Conservation (phyloP, 2,329 filamentous ascomycete genomes). For the Paecilomyces formosus region DNA sequence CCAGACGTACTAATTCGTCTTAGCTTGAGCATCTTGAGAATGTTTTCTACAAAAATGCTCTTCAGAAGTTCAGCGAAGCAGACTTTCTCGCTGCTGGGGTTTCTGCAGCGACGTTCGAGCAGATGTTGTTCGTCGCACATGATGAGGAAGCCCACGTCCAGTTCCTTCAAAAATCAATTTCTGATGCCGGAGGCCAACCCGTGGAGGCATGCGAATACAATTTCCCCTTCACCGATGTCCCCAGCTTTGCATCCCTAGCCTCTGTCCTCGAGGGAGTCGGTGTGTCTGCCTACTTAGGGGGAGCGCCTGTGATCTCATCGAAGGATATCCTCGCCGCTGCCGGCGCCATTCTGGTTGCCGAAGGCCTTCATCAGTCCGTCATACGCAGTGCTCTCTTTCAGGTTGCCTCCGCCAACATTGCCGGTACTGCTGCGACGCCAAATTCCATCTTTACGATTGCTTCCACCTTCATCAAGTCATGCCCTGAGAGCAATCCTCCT, state of each 20-base stretch:
- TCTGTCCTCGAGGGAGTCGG: slow-evolving; percentile 52
- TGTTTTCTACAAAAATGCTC: slow-evolving; percentile 54
- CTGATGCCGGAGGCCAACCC: slow-evolving; percentile 41
- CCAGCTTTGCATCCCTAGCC: slow-evolving; percentile 46
- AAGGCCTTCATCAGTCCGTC: slow-evolving; percentile 58
- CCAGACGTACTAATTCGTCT: background rate
- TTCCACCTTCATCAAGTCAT: slow-evolving; percentile 52
- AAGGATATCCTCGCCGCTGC: slow-evolving; percentile 54
- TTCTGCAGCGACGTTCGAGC: slow-evolving; percentile 47
- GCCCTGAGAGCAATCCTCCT: slow-evolving; percentile 46
- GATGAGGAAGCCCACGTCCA: slow-evolving; percentile 55
- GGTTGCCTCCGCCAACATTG: slow-evolving; percentile 51
- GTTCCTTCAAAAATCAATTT: slow-evolving; percentile 45
- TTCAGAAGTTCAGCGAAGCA: slow-evolving; percentile 48
- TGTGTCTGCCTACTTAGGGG: slow-evolving; percentile 55
- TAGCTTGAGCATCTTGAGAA: slow-evolving; percentile 53
- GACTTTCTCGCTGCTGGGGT: slow-evolving; percentile 47
- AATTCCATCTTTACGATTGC: slow-evolving; percentile 60
- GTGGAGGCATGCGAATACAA: slow-evolving; percentile 50
- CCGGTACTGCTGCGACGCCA: slow-evolving; percentile 52
- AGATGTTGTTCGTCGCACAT: slow-evolving; percentile 47
- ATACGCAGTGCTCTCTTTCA: slow-evolving; percentile 45
- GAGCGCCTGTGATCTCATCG: slow-evolving; percentile 51
- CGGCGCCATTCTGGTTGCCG: slow-evolving; percentile 57
- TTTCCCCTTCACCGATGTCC: slow-evolving; percentile 44